Percentiles rank a stretch among this genome's conserved stretches.
These are phyloP conservation scores for Lactarius sanguifluus DNA, from an alignment of 768 basidiomycete genomes.

Conservation along the genomic window DNA sequence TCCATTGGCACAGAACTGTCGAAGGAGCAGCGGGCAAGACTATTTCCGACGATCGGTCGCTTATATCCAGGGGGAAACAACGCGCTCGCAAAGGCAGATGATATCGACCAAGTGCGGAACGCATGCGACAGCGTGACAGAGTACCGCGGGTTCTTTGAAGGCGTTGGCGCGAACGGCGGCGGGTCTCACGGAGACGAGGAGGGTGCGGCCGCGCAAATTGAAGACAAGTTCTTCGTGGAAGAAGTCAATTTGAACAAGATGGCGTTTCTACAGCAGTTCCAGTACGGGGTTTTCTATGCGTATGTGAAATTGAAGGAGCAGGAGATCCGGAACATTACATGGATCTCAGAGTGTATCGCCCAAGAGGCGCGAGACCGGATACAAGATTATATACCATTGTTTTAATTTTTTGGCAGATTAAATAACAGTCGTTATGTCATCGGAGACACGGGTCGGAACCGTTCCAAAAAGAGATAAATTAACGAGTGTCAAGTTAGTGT, in stretches of 20 bases:
- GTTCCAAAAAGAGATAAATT: neutral
- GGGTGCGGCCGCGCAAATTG: constrained; percentile 63
- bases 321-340: constrained; percentile 84
- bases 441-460: neutral
- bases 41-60: constrained; percentile 92
- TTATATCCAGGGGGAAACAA: constrained; percentile 97
- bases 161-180: constrained; percentile 36
- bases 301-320: constrained; percentile 93
- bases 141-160: constrained; percentile 88
- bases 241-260: constrained; percentile 95
- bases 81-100: constrained; percentile 88
- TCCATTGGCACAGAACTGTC: constrained; percentile 94
- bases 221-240: constrained; percentile 91
- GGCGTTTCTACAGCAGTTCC: constrained; percentile 96
- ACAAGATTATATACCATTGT: constrained; percentile 91
- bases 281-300: constrained; percentile 88
- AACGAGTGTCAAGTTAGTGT: neutral
- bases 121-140: constrained; percentile 88
- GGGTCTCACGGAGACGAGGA: constrained; percentile 38
- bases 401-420: constrained; percentile 44
- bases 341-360: constrained; percentile 98
- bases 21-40: constrained; percentile 91
- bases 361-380: constrained; percentile 96
- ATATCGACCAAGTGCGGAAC: constrained; percentile 86
- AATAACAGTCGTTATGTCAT: neutral